Evolutionary conservation across 2,329 filamentous ascomycete species (phyloP), one percentile per base, ranked within the genome.

Genomic region (Diaporthe helianthi): DNA sequence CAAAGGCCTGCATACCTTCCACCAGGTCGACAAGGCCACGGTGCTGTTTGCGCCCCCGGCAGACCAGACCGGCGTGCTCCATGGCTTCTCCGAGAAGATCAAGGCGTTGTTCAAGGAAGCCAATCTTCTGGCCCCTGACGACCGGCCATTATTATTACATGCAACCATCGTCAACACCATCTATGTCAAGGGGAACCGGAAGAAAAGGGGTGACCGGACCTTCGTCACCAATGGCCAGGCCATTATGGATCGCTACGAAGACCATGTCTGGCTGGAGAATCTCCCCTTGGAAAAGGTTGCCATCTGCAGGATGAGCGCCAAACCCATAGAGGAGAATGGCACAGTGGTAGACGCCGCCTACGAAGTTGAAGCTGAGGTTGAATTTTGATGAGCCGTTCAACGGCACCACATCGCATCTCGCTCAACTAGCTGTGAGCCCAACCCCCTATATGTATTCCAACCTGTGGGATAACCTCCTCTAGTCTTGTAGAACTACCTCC

Each of bases 301-400:
- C 60, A 90, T 98, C 46, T 98, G 93, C 77, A 89, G 88, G 76
- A 97, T 98, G 94, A 93, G 94, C 0, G 93, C 93, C 12, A 92
- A 90, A 83, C 89, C 87, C 74, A 81, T 81, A 22, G 79, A 88
- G 33, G 81, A 86, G 9, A 80, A 85, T 44, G 80, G 80, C 0
- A 76, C 77, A 24, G 83, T 85, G 2, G 86, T 84, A 12, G 85
- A 87, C 66, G 83, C 82, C 72, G 84, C 78, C 15, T 89, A 89
- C 70, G 84, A 86, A 72, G 84, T 86, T 10, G 86, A 81, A 73
- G 85, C 81, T 5, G 84, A 86, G 75, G 79, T 86, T 44, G 76
- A 68, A 19, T 75, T 85, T 52, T 82, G 73, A 76, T 22, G 24
- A 22, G 3, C 17, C 17, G 44, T 26, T 7, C 17, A 13, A 24